phyloP scores from a whole-genome alignment of 2,329 filamentous ascomycete species.

The Seiridium unicorne region DNA sequence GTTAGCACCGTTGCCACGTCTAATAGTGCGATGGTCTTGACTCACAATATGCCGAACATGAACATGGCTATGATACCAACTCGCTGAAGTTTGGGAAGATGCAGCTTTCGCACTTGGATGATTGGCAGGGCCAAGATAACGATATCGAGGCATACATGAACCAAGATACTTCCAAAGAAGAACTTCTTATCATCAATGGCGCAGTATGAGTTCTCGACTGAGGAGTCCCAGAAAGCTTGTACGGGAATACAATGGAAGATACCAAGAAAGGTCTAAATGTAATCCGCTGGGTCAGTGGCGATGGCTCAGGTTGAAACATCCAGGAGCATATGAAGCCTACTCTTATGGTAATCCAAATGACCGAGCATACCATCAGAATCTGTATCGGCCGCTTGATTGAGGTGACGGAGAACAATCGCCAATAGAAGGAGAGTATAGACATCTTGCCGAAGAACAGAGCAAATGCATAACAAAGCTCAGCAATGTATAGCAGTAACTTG shows the following conservation, averaged over 20 bases:
- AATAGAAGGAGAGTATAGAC: slow-evolving; percentile 27
- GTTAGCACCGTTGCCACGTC: not conserved
- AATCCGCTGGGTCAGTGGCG: no score
- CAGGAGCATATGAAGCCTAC: not conserved
- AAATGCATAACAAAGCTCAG: slow-evolving; percentile 25
- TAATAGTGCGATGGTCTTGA: accelerated
- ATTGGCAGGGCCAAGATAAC: slow-evolving; percentile 16
- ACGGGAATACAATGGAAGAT: slow-evolving; percentile 23
- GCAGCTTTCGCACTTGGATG: slow-evolving; percentile 14
- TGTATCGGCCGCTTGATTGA: slow-evolving; percentile 25
- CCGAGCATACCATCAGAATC: slow-evolving; percentile 19
- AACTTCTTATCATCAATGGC: slow-evolving; percentile 16
- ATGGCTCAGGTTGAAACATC: no score
- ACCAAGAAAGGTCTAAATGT: slow-evolving; percentile 14
- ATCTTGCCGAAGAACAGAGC: slow-evolving; percentile 27
- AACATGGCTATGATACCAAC: slow-evolving; percentile 7
- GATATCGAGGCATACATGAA: slow-evolving; percentile 18
- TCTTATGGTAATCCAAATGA: slow-evolving; percentile 25
- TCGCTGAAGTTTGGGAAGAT: slow-evolving; percentile 4
- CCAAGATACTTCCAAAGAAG: slow-evolving; percentile 18
- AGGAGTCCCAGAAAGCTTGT: slow-evolving; percentile 17
- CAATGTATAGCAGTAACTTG: slow-evolving; percentile 21
- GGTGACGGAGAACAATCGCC: slow-evolving; percentile 26
- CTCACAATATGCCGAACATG: slow-evolving; percentile 10
- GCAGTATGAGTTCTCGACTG: slow-evolving; percentile 11